These are phyloP conservation scores for Pistacia vera DNA, from an alignment of 345 rosid species.

Conservation along the genomic window DNA sequence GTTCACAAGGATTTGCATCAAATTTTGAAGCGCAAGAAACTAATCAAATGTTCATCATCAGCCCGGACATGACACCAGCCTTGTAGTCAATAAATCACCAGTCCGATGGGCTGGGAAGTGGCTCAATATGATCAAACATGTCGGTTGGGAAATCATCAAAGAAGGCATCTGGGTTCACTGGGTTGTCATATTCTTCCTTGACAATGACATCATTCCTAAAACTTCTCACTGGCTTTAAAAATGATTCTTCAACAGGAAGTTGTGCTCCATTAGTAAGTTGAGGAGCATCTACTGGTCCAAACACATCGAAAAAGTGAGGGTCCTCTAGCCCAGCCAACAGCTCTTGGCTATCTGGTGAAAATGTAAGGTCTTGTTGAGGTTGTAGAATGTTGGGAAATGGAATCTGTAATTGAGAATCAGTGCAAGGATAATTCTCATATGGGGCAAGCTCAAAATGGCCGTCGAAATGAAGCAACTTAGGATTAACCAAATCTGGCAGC, in stretches of 20 bases:
- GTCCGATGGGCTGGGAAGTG: constrained; percentile 51
- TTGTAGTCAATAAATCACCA: constrained; percentile 24
- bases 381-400: constrained; percentile 34
- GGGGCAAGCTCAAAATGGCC: constrained; percentile 11
- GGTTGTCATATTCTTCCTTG: constrained; percentile 29
- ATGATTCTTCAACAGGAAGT: constrained; percentile 41
- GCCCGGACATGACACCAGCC: not conserved
- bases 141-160: constrained; percentile 77
- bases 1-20: not conserved
- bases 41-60: constrained; percentile 5
- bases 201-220: constrained; percentile 19
- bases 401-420: constrained; percentile 19
- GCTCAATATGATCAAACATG: constrained; percentile 67
- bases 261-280: constrained; percentile 37
- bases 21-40: constrained; percentile 3
- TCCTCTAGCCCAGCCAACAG: constrained; percentile 59
- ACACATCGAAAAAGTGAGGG: constrained; percentile 51
- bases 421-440: constrained; percentile 22
- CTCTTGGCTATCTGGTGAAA: constrained; percentile 59
- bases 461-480: constrained; percentile 33
- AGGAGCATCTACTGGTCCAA: constrained; percentile 49
- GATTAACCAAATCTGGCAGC: constrained; percentile 40
- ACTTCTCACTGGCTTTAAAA: constrained; percentile 45
- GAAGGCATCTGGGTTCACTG: constrained; percentile 42
- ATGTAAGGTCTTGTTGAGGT: constrained; percentile 38